Evolutionary conservation across 257 asterid genomes (phyloP), one percentile per base, ranked within the genome.

Genomic region (Solanum stenotomum): DNA sequence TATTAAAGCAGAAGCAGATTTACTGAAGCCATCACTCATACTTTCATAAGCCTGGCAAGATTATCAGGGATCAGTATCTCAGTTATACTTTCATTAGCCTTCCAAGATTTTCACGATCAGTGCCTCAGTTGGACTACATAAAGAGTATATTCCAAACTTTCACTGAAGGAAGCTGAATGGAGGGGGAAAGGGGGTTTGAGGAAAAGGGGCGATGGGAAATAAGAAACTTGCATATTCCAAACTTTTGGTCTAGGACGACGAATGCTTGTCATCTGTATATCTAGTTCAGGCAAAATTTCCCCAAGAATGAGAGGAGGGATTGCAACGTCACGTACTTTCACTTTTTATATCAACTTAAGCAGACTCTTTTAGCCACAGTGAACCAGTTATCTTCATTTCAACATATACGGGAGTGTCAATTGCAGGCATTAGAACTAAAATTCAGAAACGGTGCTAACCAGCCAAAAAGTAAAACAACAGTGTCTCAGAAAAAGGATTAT

Each of bases 1-100:
- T 74, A 97, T 95, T 86, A 97, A 90, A 59, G 98, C 98, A 89
- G 98, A 93, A 61, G 98, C 99, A 27, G 99, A 94, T 91, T 93
- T 97, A 31, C 98, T 93, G 23, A 97, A 70, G 88, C 99, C 99
- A 83, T 94, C 98, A 87, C 95, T 93, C 52, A 97, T 94, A 94
- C 99, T 96, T 89, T 92, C 95, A 92, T 86, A 95, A 88, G 99
- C 99, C 99, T 96, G 94, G 72, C 70, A 88, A 86, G 72, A 79
- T 79, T 79, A 56, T 46, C 87, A 85, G 79, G 86, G 25, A 87
- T 87, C 72, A 87, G 87, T 22, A 31, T 65, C 40, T 20, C 52
- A 67, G 49, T 67, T 79, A 77, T 46, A 44, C 40, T 44, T 44
- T 44, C 67, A 16, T 79, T 72, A 31, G 88, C 74, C 84, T 49